Percentiles rank a stretch among this genome's conserved stretches.
Evolutionary conservation across 306 rosid species (phyloP).

Genomic region (Comarum palustre): DNA sequence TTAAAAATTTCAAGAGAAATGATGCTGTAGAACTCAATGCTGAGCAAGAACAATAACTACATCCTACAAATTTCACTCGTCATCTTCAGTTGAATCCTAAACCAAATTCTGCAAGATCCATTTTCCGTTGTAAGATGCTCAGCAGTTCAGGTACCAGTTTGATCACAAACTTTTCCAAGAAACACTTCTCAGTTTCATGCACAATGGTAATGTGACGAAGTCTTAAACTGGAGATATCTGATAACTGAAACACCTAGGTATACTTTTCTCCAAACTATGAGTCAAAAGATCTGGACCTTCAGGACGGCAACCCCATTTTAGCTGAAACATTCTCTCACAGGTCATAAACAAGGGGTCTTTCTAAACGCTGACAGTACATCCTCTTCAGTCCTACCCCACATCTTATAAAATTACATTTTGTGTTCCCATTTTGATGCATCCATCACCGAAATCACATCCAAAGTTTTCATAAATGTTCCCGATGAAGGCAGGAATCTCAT

Average conservation of each 20-base stretch:
- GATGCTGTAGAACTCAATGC: not conserved
- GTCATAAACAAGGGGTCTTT: slow-evolving; percentile 25
- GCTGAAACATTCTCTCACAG: slow-evolving; percentile 19
- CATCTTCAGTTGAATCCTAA: not conserved
- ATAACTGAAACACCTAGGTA: slow-evolving; percentile 47
- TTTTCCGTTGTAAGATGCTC: not conserved
- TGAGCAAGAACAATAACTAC: not conserved
- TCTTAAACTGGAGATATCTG: slow-evolving; percentile 25
- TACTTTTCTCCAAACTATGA: slow-evolving; percentile 32
- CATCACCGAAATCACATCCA: slow-evolving; percentile 8
- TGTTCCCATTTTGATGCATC: slow-evolving; percentile 16
- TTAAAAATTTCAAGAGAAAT: not conserved
- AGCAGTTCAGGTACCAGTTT: not conserved
- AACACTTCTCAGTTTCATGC: not conserved
- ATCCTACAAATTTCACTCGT: not conserved
- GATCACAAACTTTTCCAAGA: slow-evolving; percentile 8
- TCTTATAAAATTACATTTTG: slow-evolving; percentile 23
- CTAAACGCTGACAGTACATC: slow-evolving; percentile 28
- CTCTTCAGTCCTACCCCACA: slow-evolving; percentile 35
- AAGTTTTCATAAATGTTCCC: slow-evolving; percentile 21
- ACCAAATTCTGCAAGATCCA: not conserved
- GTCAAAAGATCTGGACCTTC: slow-evolving; percentile 9
- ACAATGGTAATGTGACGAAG: too few species aligned
- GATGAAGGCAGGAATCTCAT: slow-evolving; percentile 32
- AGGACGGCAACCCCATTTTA: slow-evolving; percentile 23